A percentile compares a stretch with the other conserved stretches of the same genome.
Conservation (phyloP, 768 basidiomycete genomes). For the Cystobasidium onofrii region DNA sequence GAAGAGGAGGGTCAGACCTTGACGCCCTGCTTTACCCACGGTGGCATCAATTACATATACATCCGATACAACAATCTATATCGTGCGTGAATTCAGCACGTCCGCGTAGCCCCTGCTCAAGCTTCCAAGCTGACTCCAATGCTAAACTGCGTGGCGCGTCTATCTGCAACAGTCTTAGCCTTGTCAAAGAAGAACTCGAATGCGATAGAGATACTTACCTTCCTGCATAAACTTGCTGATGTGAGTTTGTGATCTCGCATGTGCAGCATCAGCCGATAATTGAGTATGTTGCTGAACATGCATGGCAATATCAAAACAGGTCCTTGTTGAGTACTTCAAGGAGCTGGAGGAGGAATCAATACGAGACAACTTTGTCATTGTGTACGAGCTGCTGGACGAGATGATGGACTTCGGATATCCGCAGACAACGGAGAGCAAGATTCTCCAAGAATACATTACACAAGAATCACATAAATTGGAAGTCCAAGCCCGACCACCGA, state of each 20-base stretch:
- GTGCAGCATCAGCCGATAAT: background rate
- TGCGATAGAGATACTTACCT: slow-evolving; percentile 89
- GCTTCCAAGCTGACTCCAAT: background rate
- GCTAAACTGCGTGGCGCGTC: background rate
- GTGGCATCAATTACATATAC: slow-evolving; percentile 97
- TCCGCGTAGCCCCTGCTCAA: background rate
- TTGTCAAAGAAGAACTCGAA: slow-evolving; percentile 92
- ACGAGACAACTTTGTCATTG: slow-evolving; percentile 97
- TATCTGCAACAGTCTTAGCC: slow-evolving; percentile 65
- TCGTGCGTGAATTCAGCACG: slow-evolving; percentile 52
- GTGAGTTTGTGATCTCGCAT: slow-evolving; percentile 39
- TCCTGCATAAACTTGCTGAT: slow-evolving; percentile 77
- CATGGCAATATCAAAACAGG: slow-evolving; percentile 49
- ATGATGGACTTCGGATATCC: slow-evolving; percentile 99
- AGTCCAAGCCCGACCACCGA: slow-evolving; percentile 72
- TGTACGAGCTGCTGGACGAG: slow-evolving; percentile 76
- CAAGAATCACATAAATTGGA: slow-evolving; percentile 97
- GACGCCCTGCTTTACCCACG: slow-evolving; percentile 88
- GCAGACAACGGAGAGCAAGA: slow-evolving; percentile 98
- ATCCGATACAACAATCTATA: slow-evolving; percentile 97
- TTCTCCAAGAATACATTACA: slow-evolving; percentile 98
- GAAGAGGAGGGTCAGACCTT: slow-evolving; percentile 96
- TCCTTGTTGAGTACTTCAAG: slow-evolving; percentile 97
- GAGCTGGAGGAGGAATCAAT: slow-evolving; percentile 99
- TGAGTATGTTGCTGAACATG: background rate